Base-by-base conservation (phyloP, 768 basidiomycete species). In the Amanita rimosa region DNA sequence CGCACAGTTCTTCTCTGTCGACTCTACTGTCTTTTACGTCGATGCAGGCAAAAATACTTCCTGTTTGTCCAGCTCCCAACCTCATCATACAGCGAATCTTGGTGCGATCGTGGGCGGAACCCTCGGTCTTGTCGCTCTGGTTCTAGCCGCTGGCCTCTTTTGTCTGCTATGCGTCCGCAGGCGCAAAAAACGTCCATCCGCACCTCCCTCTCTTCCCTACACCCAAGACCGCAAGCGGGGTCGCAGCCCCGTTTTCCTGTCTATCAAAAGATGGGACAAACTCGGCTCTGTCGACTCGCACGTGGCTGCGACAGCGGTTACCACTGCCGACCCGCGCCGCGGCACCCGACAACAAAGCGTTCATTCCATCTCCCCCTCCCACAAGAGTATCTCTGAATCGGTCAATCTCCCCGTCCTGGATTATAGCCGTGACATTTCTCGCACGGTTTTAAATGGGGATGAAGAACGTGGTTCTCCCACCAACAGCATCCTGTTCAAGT, bases 101-200 rank as follows among this genome's bases (percentile, higher is more conserved):
- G 73, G 69, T 0, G 65, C 67, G 6, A 73, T 83, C 22, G 71
- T 68, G 4, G 83, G 80, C 1, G 72, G 72, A 21, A 68, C 74
- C 16, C 53, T 81, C 3, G 80, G 75, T 4, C 74, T 67, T 2
- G 55, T 69, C 2, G 70, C 61, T 11, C 47, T 77, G 27, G 37
- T 68, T 6, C 55, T 63, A 24, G 54, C 53, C 4, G 52, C 72
- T 17, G 55, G 65, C 13, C 56, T 64, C 6, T 45, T 68, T 48
- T 64, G 67, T 51, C 49, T 67, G 31, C 65, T 60, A 31, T 52
- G 69, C 31, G 62, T 55, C 52, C 36, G 60, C 43, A 48, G 14
- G 3, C 13, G 5, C 29, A 31, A 40, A 10, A 48, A n/a, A 21
- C 22, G 26, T 4, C 14, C 9, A 24, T 16, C 45, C 8, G 16